These are phyloP conservation scores for Anthracocystis walkeri DNA, from an alignment of 1,284 basidiomycete species.

Conservation along the genomic window DNA sequence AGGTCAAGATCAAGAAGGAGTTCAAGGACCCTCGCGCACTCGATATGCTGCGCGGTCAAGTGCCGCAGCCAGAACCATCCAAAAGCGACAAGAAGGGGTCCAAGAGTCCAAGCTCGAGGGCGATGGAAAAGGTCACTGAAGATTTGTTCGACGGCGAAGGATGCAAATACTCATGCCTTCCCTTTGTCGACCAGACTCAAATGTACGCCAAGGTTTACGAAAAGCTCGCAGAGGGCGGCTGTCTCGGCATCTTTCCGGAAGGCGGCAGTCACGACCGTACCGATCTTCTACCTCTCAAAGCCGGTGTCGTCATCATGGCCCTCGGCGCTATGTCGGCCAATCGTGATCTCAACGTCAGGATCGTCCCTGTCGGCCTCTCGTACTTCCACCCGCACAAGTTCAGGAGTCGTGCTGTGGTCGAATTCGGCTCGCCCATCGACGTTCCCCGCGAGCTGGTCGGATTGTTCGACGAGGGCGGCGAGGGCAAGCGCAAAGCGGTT, in stretches of 20 bases:
- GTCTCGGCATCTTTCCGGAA: slow-evolving; percentile 72
- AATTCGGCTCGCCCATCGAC: slow-evolving; percentile 92
- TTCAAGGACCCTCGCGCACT: slow-evolving; percentile 73
- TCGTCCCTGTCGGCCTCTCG: slow-evolving; percentile 69
- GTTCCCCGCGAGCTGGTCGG: slow-evolving; percentile 87
- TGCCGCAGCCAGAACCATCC: slow-evolving; percentile 30
- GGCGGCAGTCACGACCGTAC: slow-evolving; percentile 69
- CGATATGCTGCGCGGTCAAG: slow-evolving; percentile 63
- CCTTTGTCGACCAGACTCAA: slow-evolving; percentile 83
- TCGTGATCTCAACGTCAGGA: slow-evolving; percentile 63
- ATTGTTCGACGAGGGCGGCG: slow-evolving; percentile 90
- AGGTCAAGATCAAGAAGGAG: slow-evolving; percentile 83
- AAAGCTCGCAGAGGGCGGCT: slow-evolving; percentile 84
- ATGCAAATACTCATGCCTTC: slow-evolving; percentile 64
- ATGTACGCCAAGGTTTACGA: slow-evolving; percentile 97
- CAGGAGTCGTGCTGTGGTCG: slow-evolving; percentile 78
- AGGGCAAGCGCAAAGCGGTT: slow-evolving; percentile 89
- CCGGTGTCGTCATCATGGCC: slow-evolving; percentile 70
- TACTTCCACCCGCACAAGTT: slow-evolving; percentile 70
- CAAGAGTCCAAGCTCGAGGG: slow-evolving; percentile 15
- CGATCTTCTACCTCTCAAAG: slow-evolving; percentile 68
- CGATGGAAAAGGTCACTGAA: slow-evolving; percentile 24
- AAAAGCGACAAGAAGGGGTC: slow-evolving; percentile 33
- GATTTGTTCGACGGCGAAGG: slow-evolving; percentile 37
- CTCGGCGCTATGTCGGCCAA: slow-evolving; percentile 70